Base-by-base conservation (phyloP, 2,329 filamentous ascomycete genomes). In the Cordyceps tenuipes region DNA sequence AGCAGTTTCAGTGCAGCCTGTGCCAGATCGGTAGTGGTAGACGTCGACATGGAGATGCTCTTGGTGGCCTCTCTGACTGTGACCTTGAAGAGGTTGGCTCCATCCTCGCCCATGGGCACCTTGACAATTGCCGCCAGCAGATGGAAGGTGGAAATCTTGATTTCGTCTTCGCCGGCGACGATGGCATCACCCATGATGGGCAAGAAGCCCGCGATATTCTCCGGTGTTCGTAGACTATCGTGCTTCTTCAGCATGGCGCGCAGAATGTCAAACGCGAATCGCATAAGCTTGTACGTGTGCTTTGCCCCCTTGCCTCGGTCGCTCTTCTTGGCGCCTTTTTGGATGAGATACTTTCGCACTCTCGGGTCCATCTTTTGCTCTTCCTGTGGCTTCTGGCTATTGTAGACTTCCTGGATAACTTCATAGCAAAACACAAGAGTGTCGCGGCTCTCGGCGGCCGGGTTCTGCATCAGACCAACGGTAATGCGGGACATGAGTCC, bases 381-480 rank as follows among this genome's bases (percentile, higher is more conserved):
- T 21, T 71, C 75, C 68, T 76, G 70, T 8, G 76, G 78, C 66
- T 78, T 82, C 58, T 81, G 78, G 61, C 82, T 83, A 62, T 83
- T 83, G 72, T 96, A 95, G 0, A 90, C 89, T 63, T 92, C 87
- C 69, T 95, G 89, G 46, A 97, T 89, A 51, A 97, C 82, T 71
- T 97, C 91, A 70, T 96, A 97, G 71, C 92, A 96, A 72, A 99
- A 97, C 0, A 96, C 77, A n/a, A 99, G 77, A 46, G 93, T 86
- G 65, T 96, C 90, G 53, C 88, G 85, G 66, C 85, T 90, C 64
- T 88, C 85, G 0, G 90, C 87, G 0, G 86, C 87, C 3, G 88
- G 80, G 66, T 99, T 99, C 64, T 89, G 87, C 31, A 95, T 73
- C 4, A 99, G 79, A 36, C 94, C 95, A 8, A 89, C 82, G 1